Evolutionary conservation across 495 filamentous ascomycete genomes (phyloP), one percentile per base, ranked within the genome.

Genomic region (Annulohypoxylon stygium): DNA sequence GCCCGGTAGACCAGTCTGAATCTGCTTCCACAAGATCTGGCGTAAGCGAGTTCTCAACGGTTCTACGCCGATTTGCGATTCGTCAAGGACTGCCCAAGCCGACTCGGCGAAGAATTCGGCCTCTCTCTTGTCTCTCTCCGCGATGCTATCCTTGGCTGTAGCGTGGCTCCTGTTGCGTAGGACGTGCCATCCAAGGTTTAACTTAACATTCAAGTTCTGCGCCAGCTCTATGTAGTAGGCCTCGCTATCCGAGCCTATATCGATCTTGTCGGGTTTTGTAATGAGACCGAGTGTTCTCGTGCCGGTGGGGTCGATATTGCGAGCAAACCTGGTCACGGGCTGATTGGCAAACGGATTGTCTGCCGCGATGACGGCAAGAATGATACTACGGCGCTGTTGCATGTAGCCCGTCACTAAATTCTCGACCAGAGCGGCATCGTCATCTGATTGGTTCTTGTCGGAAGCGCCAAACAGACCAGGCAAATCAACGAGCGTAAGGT

Each of bases 401-500:
- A 87, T 87, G 69, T 88, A 88, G 2, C 70, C 65, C n/a, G 81
- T 51, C 0, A 87, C 83, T 1, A 88, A 65, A 7, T 83, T 75
- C 30, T 80, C 74, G 18, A 87, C 83, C 0, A 87, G 53, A 6
- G 79, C 57, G 16, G 83, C 79, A 54, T 86, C 83, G 2, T 70
- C 74, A 4, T 73, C 79, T 2, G 80, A 80, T 57, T 86, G 82
- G 16, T 83, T 71, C 61, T 81, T 83, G 59, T 78, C 82, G 58
- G 82, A 80, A 0, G 81, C 78, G 37, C 84, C 79, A 10, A 87
- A 84, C 3, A 89, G 68, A n/a, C 86, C 85, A 7, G 86, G 88
- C 0, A 89, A 79, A 65, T 89, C 86, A 23, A 89, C 86, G n/a
- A 89, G 78, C 0, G 86, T 88, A 14, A 89, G 75, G 54, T 88